Percentiles rank a stretch among this genome's conserved stretches.
These are phyloP conservation scores for Cercospora beticola DNA, from an alignment of 2,329 filamentous ascomycete genomes.

Conservation along the genomic window DNA sequence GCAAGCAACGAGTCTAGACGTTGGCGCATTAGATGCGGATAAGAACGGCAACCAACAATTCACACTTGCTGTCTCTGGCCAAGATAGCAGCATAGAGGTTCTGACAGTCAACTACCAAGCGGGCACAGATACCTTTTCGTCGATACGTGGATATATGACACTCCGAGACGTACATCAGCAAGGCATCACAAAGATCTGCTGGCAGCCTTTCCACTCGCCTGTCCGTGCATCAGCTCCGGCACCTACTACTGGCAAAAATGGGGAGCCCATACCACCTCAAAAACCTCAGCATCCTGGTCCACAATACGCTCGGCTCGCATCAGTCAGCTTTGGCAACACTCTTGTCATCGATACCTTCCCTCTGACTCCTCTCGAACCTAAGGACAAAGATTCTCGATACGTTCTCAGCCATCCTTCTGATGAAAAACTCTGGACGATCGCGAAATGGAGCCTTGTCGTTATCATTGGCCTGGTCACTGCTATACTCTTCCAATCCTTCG, in stretches of 20 bases:
- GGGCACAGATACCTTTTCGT: conserved; percentile 46
- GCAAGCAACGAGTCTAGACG: conserved; percentile 74
- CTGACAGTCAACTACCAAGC: conserved; percentile 73
- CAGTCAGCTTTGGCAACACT: conserved; percentile 76
- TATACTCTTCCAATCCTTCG: conserved; percentile 64
- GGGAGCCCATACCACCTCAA: conserved; percentile 19
- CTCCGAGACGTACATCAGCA: conserved; percentile 58
- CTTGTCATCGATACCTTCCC: conserved; percentile 78
- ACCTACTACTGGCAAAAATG: conserved; percentile 31
- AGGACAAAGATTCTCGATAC: conserved; percentile 60
- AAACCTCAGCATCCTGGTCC: conserved; percentile 40
- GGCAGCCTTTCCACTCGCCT: conserved; percentile 48
- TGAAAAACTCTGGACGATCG: conserved; percentile 53
- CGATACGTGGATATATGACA: conserved; percentile 52
- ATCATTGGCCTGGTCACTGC: conserved; percentile 64
- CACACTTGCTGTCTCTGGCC: conserved; percentile 74
- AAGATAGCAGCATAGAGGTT: conserved; percentile 74
- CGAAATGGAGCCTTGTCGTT: conserved; percentile 57
- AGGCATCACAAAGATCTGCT: conserved; percentile 57
- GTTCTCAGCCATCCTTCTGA: conserved; percentile 62
- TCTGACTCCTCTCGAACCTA: conserved; percentile 53
- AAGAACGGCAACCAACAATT: conserved; percentile 69
- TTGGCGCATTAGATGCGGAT: conserved; percentile 64
- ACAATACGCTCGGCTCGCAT: conserved; percentile 73
- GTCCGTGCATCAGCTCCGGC: conserved; percentile 28